These are phyloP conservation scores for Solioccasus polychromus DNA, from an alignment of 768 basidiomycete genomes.

Conservation along the genomic window DNA sequence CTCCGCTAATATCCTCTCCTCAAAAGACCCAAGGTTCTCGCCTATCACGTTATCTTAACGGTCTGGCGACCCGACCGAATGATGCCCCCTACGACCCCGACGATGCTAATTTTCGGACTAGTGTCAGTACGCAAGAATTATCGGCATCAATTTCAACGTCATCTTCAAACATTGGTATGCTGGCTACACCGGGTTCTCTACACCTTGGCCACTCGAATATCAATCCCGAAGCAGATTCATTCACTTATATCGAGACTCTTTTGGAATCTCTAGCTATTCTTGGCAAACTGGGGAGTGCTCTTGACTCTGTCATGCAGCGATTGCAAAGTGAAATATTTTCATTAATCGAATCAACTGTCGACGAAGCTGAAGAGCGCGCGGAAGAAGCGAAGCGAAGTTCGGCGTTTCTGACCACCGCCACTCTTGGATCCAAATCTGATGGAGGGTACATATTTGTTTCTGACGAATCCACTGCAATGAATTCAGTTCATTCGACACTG, in stretches of 20 bases:
- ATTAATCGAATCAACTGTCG: conserved; percentile 81
- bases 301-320: conserved; percentile 83
- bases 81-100: conserved; percentile 71
- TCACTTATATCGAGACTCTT: conserved; percentile 87
- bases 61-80: conserved; percentile 69
- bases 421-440: conserved; percentile 43
- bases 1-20: conserved; percentile 36
- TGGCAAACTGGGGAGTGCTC: conserved; percentile 78
- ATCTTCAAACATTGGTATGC: conserved; percentile 22
- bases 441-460: conserved; percentile 50
- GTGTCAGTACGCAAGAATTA: conserved; percentile 17
- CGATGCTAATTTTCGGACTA: conserved; percentile 33
- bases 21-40: conserved; percentile 43
- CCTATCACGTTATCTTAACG: conserved; percentile 60
- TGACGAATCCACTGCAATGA: conserved; percentile 16
- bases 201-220: conserved; percentile 24
- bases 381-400: conserved; percentile 67
- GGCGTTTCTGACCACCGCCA: conserved; percentile 30
- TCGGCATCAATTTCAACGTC: conserved; percentile 19
- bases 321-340: conserved; percentile 79
- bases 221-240: conserved; percentile 92
- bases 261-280: conserved; percentile 91
- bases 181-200: conserved; percentile 17
- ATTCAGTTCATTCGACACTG: conserved; percentile 26
- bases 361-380: conserved; percentile 88